Evolutionary conservation across 305 asterid species (phyloP), one percentile per base, ranked within the genome.

Genomic region (Solanum hybrid): DNA sequence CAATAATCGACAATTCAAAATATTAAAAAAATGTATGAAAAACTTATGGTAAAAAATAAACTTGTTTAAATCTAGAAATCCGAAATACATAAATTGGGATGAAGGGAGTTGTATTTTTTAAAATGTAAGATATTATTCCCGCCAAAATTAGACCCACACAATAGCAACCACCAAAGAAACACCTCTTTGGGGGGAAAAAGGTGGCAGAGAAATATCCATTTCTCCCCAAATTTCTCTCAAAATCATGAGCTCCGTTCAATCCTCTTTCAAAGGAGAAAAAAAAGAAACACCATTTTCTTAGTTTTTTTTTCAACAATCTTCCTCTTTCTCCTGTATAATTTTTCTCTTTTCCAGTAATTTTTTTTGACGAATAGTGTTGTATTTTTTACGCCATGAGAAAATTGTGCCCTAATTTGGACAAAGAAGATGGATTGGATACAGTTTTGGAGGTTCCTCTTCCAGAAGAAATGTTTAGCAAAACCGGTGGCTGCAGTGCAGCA

Each of bases 391-490:
- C 91, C 13, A 96, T 97, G 98, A 83, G 98, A 61, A 96, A 92
- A 90, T 89, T 96, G 92, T 91, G 98, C 82, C 99, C 98, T 1
- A 97, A 97, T 91, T 95, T 92, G 90, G 98, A 95, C 79, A 94
- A 95, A 6, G 96, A 97, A 79, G 94, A 95, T 24, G 93, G 94
- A 6, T 92, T 96, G 77, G 99, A 97, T 79, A 97, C 98, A 77
- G 97, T 97, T 46, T 92, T 97, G 90, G 99, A 97, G 94, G 97
- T 96, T 10, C 99, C 99, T 6, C 91, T 97, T 20, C 99, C 99
- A 29, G 99, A 97, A 92, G 99, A 95, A 90, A 95, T 96, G 99
- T 97, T 94, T 88, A 57, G 93, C 40, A 93, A 92, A 8, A 91
- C 94, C 74, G 98, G 98, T 1, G 0, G 89, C n/a, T 91, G 89